Evolutionary conservation across 2,329 filamentous ascomycete genomes (phyloP), one percentile per base, ranked within the genome.

Genomic region (Beauveria brongniartii): DNA sequence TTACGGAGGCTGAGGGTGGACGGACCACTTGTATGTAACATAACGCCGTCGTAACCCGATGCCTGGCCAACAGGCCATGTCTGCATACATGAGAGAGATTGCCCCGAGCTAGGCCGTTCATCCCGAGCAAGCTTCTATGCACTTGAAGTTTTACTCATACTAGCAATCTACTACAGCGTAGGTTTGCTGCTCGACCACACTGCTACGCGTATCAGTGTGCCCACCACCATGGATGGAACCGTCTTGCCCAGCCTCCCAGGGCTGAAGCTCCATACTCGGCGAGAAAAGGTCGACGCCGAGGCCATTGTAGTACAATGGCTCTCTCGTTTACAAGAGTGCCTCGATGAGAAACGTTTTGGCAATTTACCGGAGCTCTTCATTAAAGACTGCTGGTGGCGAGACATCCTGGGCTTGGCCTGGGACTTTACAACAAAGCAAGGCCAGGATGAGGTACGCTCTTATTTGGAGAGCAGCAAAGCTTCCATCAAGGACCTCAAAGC

Each of bases 391-490:
- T 72, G 69, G 68, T 69, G 69, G 61, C 64, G 69, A 10, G 70
- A 72, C 48, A 65, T 69, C 26, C 55, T 71, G 9, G 64, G 51
- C 2, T 62, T 71, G 3, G 64, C 62, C 8, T 72, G 70, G 69
- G 70, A 72, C 61, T 68, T 68, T 54, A 64, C 65, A 20, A 68
- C 68, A 4, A 67, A 69, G 18, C 66, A 65, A 2, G 66, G 67
- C 9, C 61, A 56, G 5, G 60, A 61, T 3, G 30, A 44, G 0
- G 67, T 70, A 22, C 20, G 40, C 40, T 41, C 51, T 14, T 66
- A 64, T 30, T 41, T 68, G 1, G 14, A 41, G 5, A 41, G 20
- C 22, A 43, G 34, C 8, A 24, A 57, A 10, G 34, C 20, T 8
- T 28, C 41, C 9, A 41, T 54, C 16, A 46, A 34, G 3, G 24